Base-by-base conservation (phyloP, 2,329 filamentous ascomycete genomes). In the Diaporthe vexans region DNA sequence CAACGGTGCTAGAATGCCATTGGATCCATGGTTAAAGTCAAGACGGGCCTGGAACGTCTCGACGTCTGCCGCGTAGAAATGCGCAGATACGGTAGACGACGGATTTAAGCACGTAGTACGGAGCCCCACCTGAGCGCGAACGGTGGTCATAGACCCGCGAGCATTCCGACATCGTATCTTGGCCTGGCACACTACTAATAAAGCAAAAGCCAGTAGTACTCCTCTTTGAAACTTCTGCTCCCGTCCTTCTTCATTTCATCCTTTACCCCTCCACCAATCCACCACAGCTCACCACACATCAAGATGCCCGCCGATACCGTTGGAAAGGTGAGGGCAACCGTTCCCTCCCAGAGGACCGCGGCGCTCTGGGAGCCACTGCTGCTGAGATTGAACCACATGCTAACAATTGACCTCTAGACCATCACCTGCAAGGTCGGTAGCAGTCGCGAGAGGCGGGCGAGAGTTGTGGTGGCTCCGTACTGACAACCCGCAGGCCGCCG, bases 401-500 rank as follows among this genome's bases (percentile, higher is more conserved):
- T 74, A 69, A 75, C 68, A 61, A 37, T 24, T 48, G 40, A 13
- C 3, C 21, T 52, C 29, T 51, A 75, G 74, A 68, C 74, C 37
- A 75, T 75, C 29, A 75, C 67, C 37, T 75, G 74, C 74, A 75
- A 75, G 74, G 74, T 75, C 65, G 33, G 73, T 54, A 17, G 54
- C 51, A 15, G 3, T 15, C 21, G 35, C 51, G 11, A n/a, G 24
- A 43, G n/a, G 17, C 43, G 48, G 67, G n/a, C 9, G 4, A n/a
- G 24, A 21, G 37, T 40, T 11, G 11, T 21, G 26, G 37, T 21
- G 21, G 37, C 33, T 21, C 24, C 46, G 21, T 24, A 40, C 58
- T 75, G 57, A 75, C 74, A 40, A 48, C 37, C 19, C 26, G 43
- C n/a, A 97, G 93, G 97, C 97, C 79, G 97, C 97, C 81, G 94